These are phyloP conservation scores for Solanum paucissectum DNA, from an alignment of 257 asterid species.

Conservation along the genomic window DNA sequence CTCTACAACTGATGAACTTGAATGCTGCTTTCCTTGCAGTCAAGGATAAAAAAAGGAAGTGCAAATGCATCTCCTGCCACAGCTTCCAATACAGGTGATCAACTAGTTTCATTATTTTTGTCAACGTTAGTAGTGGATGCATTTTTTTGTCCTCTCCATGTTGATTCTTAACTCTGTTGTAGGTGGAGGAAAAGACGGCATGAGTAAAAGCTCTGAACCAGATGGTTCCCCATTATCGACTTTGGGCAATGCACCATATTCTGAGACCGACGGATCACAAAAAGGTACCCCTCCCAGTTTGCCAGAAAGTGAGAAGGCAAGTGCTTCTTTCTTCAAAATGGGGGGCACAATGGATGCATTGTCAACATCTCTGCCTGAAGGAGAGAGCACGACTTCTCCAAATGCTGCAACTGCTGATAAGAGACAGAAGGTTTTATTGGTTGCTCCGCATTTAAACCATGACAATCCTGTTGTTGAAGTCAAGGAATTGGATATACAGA, in stretches of 20 bases:
- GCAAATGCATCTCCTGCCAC: conserved; percentile 22
- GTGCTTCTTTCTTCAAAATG: conserved; percentile 10
- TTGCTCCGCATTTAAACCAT: conserved; percentile 11
- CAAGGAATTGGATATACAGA: background rate
- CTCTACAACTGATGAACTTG: background rate
- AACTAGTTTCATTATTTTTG: background rate
- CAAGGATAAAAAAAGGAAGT: conserved; percentile 60
- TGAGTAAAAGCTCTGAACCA: conserved; percentile 28
- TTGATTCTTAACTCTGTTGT: background rate
- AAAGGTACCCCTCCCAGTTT: conserved; percentile 14
- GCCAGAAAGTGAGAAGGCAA: conserved; percentile 16
- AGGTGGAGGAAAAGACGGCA: conserved; percentile 64
- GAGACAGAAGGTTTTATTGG: conserved; percentile 1
- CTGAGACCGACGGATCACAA: conserved; percentile 25
- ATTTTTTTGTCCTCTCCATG: background rate
- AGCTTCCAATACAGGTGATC: conserved; percentile 22
- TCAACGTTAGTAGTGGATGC: background rate
- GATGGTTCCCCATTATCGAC: conserved; percentile 25
- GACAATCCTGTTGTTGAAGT: conserved; percentile 4
- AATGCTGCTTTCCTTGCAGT: conserved; percentile 29
- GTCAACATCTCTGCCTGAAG: conserved; percentile 4
- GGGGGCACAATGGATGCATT: background rate
- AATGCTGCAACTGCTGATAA: conserved; percentile 17
- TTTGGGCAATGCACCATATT: conserved; percentile 16
- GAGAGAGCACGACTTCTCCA: conserved; percentile 11